phyloP scores from a whole-genome alignment of 306 rosid genomes.

The Cicer cuneatum region DNA sequence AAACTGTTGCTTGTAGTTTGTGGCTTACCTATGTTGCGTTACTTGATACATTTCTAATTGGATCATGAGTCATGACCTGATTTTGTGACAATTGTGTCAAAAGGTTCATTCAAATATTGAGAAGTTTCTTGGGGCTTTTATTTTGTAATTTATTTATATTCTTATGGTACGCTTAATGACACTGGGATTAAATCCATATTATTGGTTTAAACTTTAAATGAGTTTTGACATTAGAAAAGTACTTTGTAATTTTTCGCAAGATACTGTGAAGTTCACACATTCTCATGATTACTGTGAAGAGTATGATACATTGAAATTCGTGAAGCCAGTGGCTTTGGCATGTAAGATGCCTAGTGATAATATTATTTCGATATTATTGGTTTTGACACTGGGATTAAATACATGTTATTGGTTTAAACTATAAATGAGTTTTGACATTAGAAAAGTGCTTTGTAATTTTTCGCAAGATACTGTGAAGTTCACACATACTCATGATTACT shows the following conservation, averaged over 20 bases:
- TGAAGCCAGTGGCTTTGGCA: conserved; percentile 11
- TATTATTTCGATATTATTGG: too few relatives aligned
- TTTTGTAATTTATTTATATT: conserved; percentile 35
- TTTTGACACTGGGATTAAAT: too few relatives aligned
- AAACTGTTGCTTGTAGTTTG: conserved; percentile 30
- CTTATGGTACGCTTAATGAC: conserved; percentile 4
- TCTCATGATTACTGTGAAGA: conserved; percentile 22
- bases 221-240: conserved; percentile 13
- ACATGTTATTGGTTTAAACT: too few relatives aligned
- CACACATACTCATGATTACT: background rate
- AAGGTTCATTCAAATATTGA: conserved; percentile 34
- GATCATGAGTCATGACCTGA: conserved; percentile 11
- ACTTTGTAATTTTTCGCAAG: conserved; percentile 33
- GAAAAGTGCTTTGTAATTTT: conserved; percentile 28
- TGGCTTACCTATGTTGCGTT: conserved; percentile 33
- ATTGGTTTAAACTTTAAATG: background rate
- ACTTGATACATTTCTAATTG: conserved; percentile 17
- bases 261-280: conserved; percentile 23
- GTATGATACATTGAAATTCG: conserved; percentile 29
- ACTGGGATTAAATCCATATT: background rate
- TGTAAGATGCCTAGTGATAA: conserved; percentile 31
- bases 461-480: conserved; percentile 23
- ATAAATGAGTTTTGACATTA: conserved; percentile 25
- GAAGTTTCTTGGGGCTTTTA: conserved; percentile 19
- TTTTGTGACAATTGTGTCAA: conserved; percentile 30